Base-by-base conservation (phyloP, 495 filamentous ascomycete species). In the Aeminium ludgeri region DNA sequence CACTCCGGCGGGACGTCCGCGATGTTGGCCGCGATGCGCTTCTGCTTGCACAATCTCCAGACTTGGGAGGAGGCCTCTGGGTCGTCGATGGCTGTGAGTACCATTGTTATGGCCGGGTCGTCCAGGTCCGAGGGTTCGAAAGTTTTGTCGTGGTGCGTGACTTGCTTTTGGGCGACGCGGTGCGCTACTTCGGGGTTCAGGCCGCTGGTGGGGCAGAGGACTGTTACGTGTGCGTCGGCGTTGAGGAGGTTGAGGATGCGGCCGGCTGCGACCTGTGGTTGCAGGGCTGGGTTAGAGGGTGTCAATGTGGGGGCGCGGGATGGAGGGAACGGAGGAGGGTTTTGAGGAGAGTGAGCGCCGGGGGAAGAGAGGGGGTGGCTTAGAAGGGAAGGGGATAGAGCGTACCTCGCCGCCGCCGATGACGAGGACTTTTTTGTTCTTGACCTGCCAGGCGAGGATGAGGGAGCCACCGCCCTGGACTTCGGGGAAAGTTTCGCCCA, bases 1-100 rank as follows among this genome's bases (percentile, higher is more conserved):
- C 89, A 97, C 59, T 96, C 89, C 0, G 85, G 71, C 0, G 91
- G 91, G 1, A 96, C 91, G 60, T 97, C 89, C 44, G 89, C 89
- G 38, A 97, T 91, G 59, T 97, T 97, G 28, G 83, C 85, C 1
- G 86, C 74, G 38, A 96, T 86, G 32, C 75, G 74, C 31, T 65
- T 67, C 55, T 80, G 72, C 52, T 94, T 84, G 66, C 87, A 96
- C 0, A 93, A 70, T 48, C 84, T 82, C 79, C 84, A 96, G 54
- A 97, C 85, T 34, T 70, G 62, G 0, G 85, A 76, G 0, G 82
- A 91, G 5, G 86, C 84, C 27, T 72, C 76, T 0, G 89, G 82
- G 58, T 95, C 86, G 56, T 97, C 89, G 52, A 96, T 73, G 29
- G 89, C 89, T 4, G 82, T 82, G 20, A 96, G 70, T 6, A 96